These are phyloP conservation scores for Teratosphaeria pseudoeucalypti DNA, from an alignment of 2,329 filamentous ascomycete species.

Conservation along the genomic window DNA sequence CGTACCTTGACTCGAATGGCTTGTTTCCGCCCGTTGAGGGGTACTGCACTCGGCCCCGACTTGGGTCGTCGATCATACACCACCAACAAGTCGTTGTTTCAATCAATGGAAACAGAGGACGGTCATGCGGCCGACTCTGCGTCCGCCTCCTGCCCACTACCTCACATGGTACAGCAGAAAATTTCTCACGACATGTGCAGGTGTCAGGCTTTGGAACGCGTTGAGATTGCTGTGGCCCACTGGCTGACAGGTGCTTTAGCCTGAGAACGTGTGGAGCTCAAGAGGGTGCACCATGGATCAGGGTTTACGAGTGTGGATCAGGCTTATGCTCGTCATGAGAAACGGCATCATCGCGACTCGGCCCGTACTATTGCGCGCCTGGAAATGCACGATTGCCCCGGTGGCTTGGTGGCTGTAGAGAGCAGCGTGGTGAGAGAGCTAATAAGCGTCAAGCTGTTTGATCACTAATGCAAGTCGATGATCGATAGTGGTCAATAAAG, in stretches of 20 bases:
- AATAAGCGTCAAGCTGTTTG: neutral
- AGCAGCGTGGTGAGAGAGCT: neutral
- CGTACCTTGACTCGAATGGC: neutral
- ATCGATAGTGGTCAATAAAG: neutral
- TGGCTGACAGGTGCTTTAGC: neutral
- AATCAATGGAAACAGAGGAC: neutral
- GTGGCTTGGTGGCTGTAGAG: neutral
- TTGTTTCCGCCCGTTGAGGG: neutral
- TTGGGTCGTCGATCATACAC: neutral
- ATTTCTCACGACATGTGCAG: neutral
- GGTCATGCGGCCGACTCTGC: neutral
- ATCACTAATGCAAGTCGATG: neutral
- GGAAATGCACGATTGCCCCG: neutral
- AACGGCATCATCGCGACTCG: conserved; percentile 3
- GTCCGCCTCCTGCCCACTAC: neutral
- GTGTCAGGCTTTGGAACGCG: neutral
- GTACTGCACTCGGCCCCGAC: neutral
- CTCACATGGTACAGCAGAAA: neutral
- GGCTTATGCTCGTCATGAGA: conserved; percentile 7
- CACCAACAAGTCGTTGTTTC: neutral
- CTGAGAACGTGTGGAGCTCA: neutral
- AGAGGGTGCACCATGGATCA: conserved; percentile 4
- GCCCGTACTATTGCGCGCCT: conserved; percentile 7
- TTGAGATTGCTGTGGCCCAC: neutral
- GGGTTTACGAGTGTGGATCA: conserved; percentile 1